These are phyloP conservation scores for Pyrenophora graminea DNA, from an alignment of 2,329 filamentous ascomycete species.

Conservation along the genomic window DNA sequence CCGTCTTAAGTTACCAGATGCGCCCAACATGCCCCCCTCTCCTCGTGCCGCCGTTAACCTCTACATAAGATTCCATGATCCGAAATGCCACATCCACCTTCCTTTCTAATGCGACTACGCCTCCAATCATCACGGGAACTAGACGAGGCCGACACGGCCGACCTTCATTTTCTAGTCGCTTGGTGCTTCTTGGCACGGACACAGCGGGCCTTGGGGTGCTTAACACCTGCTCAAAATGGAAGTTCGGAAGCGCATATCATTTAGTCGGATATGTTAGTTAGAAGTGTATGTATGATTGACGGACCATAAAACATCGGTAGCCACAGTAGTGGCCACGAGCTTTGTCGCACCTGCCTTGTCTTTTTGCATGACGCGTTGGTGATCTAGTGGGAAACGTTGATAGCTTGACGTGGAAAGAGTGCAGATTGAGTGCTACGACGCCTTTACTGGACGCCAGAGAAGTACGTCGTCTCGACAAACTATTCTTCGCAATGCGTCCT, in stretches of 20 bases:
- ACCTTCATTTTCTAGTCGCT: slow-evolving; percentile 40
- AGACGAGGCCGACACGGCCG: slow-evolving; percentile 20
- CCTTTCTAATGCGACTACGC: slow-evolving; percentile 25
- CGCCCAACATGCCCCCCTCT: background rate
- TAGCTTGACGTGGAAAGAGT: background rate
- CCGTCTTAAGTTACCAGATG: background rate
- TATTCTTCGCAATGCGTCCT: slow-evolving; percentile 32
- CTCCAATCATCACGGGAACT: slow-evolving; percentile 18
- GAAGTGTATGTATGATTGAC: too few species aligned
- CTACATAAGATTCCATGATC: background rate
- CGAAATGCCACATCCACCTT: slow-evolving; percentile 20
- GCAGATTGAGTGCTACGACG: slow-evolving; percentile 1
- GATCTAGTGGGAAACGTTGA: slow-evolving; percentile 5
- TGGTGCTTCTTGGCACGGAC: slow-evolving; percentile 36
- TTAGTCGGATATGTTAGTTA: slow-evolving; percentile 22
- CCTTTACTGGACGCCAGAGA: background rate
- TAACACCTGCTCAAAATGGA: slow-evolving; percentile 43
- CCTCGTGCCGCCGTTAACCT: background rate
- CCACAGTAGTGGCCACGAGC: slow-evolving; percentile 4
- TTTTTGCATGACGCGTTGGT: slow-evolving; percentile 21
- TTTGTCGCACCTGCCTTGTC: slow-evolving; percentile 20
- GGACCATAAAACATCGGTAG: too few species aligned
- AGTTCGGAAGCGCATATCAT: slow-evolving; percentile 33
- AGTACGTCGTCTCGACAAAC: background rate
- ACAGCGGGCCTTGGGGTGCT: slow-evolving; percentile 30